A percentile compares a stretch with the other conserved stretches of the same genome.
These are phyloP conservation scores for Geotrichum reessii DNA, from an alignment of 1,139 yeast species.

Conservation along the genomic window DNA sequence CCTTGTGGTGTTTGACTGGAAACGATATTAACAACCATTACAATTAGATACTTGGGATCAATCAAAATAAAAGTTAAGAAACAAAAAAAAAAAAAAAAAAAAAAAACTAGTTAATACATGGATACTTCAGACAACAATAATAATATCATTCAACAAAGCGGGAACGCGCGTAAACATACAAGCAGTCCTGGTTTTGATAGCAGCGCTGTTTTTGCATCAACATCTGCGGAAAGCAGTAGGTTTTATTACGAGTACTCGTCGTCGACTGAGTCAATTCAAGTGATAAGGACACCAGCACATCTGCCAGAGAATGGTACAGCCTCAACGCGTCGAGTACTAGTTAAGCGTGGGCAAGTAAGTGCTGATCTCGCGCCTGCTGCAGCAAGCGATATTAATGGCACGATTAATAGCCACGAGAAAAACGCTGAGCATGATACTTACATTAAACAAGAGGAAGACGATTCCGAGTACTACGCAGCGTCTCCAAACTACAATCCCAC, in stretches of 20 bases:
- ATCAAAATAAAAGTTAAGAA: neutral
- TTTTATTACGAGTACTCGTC: conserved; percentile 15
- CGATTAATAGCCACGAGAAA: neutral
- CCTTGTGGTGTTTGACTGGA: neutral
- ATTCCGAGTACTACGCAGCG: neutral
- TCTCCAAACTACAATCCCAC: neutral
- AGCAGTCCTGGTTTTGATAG: conserved; percentile 3
- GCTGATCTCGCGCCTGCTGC: neutral
- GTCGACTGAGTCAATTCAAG: conserved; percentile 11
- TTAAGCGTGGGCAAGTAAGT: neutral
- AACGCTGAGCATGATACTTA: neutral
- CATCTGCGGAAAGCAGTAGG: neutral
- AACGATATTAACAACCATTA: neutral
- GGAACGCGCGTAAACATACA: neutral
- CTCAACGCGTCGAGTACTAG: neutral
- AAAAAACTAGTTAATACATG: neutral
- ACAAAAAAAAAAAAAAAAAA: no score
- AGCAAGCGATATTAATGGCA: neutral
- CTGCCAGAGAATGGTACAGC: neutral
- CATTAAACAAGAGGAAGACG: neutral
- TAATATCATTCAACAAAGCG: neutral
- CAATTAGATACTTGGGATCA: neutral
- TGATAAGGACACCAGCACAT: conserved; percentile 3
- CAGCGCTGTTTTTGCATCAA: conserved; percentile 9
- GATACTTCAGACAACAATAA: neutral